These are phyloP conservation scores for Lactarius pseudohatsudake DNA, from an alignment of 768 basidiomycete species.

Conservation along the genomic window DNA sequence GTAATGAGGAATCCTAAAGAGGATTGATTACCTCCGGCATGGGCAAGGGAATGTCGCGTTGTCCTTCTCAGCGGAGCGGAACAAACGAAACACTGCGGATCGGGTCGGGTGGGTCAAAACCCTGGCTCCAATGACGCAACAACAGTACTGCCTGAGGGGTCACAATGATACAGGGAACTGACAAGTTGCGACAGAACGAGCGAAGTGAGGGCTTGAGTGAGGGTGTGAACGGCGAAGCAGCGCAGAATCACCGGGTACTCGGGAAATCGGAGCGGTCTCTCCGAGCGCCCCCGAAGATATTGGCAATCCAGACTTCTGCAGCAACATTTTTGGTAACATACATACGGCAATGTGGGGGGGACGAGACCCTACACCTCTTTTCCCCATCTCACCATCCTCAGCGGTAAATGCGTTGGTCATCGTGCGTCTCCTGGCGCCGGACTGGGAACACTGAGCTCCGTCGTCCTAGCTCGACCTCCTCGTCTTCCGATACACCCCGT, in stretches of 20 bases:
- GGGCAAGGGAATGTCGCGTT: neutral
- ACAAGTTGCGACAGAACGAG: too few species aligned
- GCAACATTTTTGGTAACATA: neutral
- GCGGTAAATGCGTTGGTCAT: constrained; percentile 14
- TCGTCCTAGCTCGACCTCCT: constrained; percentile 16
- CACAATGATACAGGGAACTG: too few species aligned
- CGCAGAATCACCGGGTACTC: too few species aligned
- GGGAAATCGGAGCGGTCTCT: neutral
- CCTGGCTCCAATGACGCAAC: neutral
- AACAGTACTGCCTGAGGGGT: neutral
- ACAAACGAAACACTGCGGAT: neutral
- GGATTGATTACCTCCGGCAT: neutral
- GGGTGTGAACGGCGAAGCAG: too few species aligned
- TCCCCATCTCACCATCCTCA: neutral
- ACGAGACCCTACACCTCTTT: neutral
- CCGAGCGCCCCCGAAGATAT: neutral
- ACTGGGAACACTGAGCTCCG: neutral
- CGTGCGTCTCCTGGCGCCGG: neutral
- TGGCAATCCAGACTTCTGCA: neutral
- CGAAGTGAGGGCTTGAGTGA: too few species aligned
- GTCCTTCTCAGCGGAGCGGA: neutral
- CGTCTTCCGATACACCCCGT: constrained; percentile 13
- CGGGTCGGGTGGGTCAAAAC: neutral
- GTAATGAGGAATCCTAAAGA: neutral
- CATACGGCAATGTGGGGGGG: neutral